Conservation (phyloP, 345 rosid genomes). For the Rhizophora mangle region DNA sequence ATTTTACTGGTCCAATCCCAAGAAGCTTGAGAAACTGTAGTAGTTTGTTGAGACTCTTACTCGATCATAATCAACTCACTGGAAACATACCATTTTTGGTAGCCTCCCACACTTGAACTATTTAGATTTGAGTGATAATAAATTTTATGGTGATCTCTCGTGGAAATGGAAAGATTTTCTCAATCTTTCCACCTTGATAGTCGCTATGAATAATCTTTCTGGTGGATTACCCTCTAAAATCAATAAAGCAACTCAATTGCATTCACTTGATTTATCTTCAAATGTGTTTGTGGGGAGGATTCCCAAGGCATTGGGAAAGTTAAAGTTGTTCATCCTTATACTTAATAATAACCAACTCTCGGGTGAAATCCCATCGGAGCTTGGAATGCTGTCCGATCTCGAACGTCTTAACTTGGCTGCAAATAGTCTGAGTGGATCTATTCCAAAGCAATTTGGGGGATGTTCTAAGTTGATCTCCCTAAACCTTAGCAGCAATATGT, state of each 20-base stretch:
- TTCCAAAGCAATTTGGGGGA: slow-evolving; percentile 12
- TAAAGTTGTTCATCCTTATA: neutral
- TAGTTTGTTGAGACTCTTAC: slow-evolving; percentile 24
- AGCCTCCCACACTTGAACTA: slow-evolving; percentile 18
- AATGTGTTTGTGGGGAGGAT: slow-evolving; percentile 9
- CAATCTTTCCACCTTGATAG: slow-evolving; percentile 17
- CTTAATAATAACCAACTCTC: slow-evolving; percentile 17
- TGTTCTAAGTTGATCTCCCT: neutral
- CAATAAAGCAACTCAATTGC: slow-evolving; percentile 15
- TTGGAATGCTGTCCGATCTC: slow-evolving; percentile 23
- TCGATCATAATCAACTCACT: slow-evolving; percentile 26
- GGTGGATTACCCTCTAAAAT: slow-evolving; percentile 28
- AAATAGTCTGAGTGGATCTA: slow-evolving; percentile 24
- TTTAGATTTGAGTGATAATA: slow-evolving; percentile 32
- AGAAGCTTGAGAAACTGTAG: slow-evolving; percentile 32
- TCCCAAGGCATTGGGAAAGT: slow-evolving; percentile 6
- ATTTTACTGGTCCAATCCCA: slow-evolving; percentile 29
- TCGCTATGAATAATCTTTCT: slow-evolving; percentile 21
- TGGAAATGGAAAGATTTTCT: slow-evolving; percentile 31
- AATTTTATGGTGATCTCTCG: slow-evolving; percentile 30
- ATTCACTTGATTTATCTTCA: slow-evolving; percentile 8
- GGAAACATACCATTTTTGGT: slow-evolving; percentile 31
- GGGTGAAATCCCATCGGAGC: slow-evolving; percentile 17
- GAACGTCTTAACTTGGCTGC: slow-evolving; percentile 16
- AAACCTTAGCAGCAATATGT: neutral